These are phyloP conservation scores for Termitomyces sp. DNA, from an alignment of 768 basidiomycete species.

Conservation along the genomic window DNA sequence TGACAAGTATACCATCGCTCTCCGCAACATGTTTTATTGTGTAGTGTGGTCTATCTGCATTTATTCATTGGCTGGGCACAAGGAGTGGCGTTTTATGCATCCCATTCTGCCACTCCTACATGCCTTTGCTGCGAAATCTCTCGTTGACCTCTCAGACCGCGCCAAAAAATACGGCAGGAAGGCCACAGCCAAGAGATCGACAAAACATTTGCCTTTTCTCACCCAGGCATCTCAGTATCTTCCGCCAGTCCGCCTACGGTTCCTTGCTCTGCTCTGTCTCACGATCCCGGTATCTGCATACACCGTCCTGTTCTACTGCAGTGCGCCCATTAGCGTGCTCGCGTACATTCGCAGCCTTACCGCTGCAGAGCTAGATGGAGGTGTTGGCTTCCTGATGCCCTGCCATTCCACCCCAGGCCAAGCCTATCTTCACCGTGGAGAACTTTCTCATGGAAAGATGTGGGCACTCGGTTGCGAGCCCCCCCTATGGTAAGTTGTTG, in stretches of 20 bases:
- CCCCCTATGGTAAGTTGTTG: conserved; percentile 63
- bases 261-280: conserved; percentile 43
- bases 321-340: conserved; percentile 75
- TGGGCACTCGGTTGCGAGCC: conserved; percentile 96
- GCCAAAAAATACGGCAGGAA: conserved; percentile 3
- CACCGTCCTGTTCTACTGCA: conserved; percentile 68
- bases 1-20: conserved; percentile 21
- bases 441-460: conserved; percentile 53
- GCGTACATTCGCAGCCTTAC: conserved; percentile 58
- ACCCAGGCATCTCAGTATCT: conserved; percentile 6
- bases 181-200: neutral
- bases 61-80: conserved; percentile 85
- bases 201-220: neutral
- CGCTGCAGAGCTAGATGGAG: conserved; percentile 36
- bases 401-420: conserved; percentile 96
- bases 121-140: conserved; percentile 67
- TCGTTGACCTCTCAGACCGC: conserved; percentile 42
- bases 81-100: conserved; percentile 97
- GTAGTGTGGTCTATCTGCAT: conserved; percentile 58
- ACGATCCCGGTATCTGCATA: conserved; percentile 64
- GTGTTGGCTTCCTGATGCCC: conserved; percentile 85
- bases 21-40: conserved; percentile 41
- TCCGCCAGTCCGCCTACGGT: conserved; percentile 28
- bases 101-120: conserved; percentile 84
- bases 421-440: conserved; percentile 73